Conservation (phyloP, 1,284 basidiomycete species). For the Pulveroboletus ridleyi region DNA sequence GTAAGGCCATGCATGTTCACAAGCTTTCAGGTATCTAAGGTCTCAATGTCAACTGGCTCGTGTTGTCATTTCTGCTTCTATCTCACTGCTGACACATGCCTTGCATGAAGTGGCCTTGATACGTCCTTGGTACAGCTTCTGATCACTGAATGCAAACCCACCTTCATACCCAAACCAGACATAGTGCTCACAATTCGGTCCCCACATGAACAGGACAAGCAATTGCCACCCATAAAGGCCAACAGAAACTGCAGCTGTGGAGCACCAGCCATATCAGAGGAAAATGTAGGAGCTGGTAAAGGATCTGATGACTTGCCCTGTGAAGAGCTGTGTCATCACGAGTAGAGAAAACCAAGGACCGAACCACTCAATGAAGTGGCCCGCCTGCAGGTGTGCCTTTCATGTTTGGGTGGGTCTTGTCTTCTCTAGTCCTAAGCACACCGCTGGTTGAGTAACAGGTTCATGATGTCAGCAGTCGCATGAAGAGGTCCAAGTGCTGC, state of each 20-base stretch:
- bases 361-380: too few relatives aligned
- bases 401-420: too few relatives aligned
- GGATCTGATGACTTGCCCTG: conserved; percentile 59
- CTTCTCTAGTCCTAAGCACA: too few relatives aligned
- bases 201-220: conserved; percentile 47
- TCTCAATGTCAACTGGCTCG: conserved; percentile 13
- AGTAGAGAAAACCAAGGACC: too few relatives aligned
- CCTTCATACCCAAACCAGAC: conserved; percentile 38
- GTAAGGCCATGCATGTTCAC: conserved; percentile 5
- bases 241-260: conserved; percentile 53
- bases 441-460: too few relatives aligned
- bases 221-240: conserved; percentile 50
- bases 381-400: too few relatives aligned
- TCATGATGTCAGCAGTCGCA: too few relatives aligned
- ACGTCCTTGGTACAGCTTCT: conserved; percentile 2
- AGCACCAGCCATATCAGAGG: conserved; percentile 55
- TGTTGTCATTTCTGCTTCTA: neutral
- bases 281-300: conserved; percentile 58
- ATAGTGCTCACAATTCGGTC: conserved; percentile 45
- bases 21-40: conserved; percentile 13
- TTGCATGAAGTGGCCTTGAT: neutral
- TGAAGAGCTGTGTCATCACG: conserved; percentile 40
- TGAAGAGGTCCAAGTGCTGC: too few relatives aligned
- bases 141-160: conserved; percentile 17
- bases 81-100: neutral